Percentiles rank a stretch among this genome's conserved stretches.
Conservation (phyloP, 495 filamentous ascomycete species). For the Paragyromitra xinjiangensis region DNA sequence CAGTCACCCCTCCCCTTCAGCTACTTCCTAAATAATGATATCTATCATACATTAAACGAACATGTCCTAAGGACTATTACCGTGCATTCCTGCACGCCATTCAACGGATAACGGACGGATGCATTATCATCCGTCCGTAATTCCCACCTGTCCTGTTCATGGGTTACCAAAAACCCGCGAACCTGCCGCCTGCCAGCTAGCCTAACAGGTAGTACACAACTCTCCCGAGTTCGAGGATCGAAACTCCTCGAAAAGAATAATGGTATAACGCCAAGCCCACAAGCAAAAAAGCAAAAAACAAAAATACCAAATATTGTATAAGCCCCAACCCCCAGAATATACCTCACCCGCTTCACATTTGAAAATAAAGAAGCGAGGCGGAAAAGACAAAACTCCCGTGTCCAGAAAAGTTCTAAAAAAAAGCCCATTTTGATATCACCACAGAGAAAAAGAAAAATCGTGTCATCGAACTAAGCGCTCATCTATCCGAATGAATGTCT, state of each 20-base stretch:
- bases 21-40: conserved; percentile 2
- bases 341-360: background rate
- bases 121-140: background rate
- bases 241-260: conserved; percentile 24
- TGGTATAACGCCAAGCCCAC: conserved; percentile 47
- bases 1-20: conserved; percentile 5
- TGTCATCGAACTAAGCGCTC: background rate
- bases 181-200: background rate
- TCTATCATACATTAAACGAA: conserved; percentile 42
- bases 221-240: background rate
- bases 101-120: conserved; percentile 2
- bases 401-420: conserved; percentile 41
- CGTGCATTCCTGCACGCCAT: conserved; percentile 9
- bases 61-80: conserved; percentile 23
- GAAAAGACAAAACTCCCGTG: conserved; percentile 47
- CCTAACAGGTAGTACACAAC: background rate
- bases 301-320: conserved; percentile 34
- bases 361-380: conserved; percentile 36
- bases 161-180: background rate
- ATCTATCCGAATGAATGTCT: conserved; percentile 7
- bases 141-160: background rate
- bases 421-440: conserved; percentile 19
- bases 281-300: conserved; percentile 31
- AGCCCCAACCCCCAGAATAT: conserved; percentile 1
- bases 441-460: conserved; percentile 8